Evolutionary conservation across 768 basidiomycete genomes (phyloP), one percentile per base, ranked within the genome.

Genomic region (Mycena capillaripes): DNA sequence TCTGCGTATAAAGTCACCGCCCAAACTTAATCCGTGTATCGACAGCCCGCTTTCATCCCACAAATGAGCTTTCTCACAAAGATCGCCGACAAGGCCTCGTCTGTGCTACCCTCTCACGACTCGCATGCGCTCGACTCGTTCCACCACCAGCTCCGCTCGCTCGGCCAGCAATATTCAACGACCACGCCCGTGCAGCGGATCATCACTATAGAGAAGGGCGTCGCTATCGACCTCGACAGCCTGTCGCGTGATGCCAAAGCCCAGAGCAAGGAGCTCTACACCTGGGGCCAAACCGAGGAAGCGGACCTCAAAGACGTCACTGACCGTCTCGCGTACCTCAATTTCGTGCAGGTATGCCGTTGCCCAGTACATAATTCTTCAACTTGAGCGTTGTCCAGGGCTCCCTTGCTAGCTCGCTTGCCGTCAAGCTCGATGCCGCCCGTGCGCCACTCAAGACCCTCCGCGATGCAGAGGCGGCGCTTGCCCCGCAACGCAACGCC

Each of bases 261-360:
- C 0, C 90, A 92, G 78, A 94, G 93, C 86, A 96, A 95, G 81
- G 95, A 96, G 71, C 83, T 96, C 29, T 96, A 95, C 76, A 89
- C 88, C 17, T 96, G 95, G 95, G 95, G 95, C 16, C 94, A 95
- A 79, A 77, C 79, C 1, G 92, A 95, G 76, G 80, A 82, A 7
- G 85, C 88, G 23, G 95, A 96, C 84, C 71, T 96, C 79, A 95
- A 89, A 77, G 95, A 72, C 30, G 67, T 95, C 6, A 90, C 92
- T 53, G 95, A 96, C 79, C 88, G 95, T 38, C 85, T 96, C 27
- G 95, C 93, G 2, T 96, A 92, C 82, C 82, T 96, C 60, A 94
- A 93, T 79, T 96, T 91, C 75, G 88, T 94, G 14, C 87, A 92
- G 64, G 64, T 66, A 56, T 3, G 55, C 46, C 6, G 9, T 11